Conservation (phyloP, 2,329 filamentous ascomycete genomes). For the Fusarium sp. region DNA sequence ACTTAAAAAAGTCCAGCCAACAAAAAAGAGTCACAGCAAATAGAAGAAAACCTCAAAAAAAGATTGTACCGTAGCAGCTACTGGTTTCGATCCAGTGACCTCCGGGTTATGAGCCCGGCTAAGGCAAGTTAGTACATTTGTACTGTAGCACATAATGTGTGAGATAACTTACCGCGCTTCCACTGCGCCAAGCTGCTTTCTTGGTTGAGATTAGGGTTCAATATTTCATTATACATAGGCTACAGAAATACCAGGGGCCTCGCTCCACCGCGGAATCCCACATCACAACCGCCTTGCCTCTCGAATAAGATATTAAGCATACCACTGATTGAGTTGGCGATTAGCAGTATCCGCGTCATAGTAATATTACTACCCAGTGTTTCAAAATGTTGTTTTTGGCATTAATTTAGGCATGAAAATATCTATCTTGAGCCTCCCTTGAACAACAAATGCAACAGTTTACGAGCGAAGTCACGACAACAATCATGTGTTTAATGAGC, state of each 20-base stretch:
- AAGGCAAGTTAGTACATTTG: constrained; percentile 8
- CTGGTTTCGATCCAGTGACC: constrained; percentile 18
- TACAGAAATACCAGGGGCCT: not conserved
- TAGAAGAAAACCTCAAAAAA: not conserved
- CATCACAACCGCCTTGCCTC: too few relatives aligned
- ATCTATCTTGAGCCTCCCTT: too few relatives aligned
- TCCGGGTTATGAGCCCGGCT: constrained; percentile 19
- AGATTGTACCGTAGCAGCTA: constrained; percentile 12
- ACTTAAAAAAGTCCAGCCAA: not conserved
- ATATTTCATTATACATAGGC: not conserved
- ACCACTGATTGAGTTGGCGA: too few relatives aligned
- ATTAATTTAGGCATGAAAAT: too few relatives aligned
- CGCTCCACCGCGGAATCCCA: too few relatives aligned
- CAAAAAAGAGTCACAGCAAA: not conserved
- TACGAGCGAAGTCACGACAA: not conserved
- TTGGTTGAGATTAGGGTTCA: not conserved
- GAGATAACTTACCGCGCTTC: constrained; percentile 12
- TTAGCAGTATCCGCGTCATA: too few relatives aligned
- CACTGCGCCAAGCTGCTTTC: constrained; percentile 20
- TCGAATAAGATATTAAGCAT: too few relatives aligned
- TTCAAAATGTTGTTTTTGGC: too few relatives aligned
- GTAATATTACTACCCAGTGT: too few relatives aligned
- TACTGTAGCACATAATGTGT: not conserved
- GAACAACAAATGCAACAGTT: too few relatives aligned
- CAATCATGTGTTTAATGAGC: not conserved